These are phyloP conservation scores for Triticum monococcum DNA, from an alignment of 176 grass and related monocot genomes.

Conservation along the genomic window DNA sequence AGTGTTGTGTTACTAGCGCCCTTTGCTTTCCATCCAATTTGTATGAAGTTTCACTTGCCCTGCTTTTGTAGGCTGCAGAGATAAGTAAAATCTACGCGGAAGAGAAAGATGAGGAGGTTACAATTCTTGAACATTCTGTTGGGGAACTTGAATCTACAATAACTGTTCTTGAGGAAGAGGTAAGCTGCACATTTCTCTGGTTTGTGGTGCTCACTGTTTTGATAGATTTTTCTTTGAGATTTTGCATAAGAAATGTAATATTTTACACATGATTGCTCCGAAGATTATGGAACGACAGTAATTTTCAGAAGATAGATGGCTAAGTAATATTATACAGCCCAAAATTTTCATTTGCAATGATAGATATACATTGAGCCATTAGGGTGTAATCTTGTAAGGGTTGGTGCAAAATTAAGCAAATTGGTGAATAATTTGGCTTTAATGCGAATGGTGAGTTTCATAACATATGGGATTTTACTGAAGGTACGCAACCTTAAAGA, in stretches of 20 bases:
- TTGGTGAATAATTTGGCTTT: not conserved
- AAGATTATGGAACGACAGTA: constrained; percentile 1
- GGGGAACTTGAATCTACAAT: constrained; percentile 86
- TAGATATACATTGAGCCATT: not conserved
- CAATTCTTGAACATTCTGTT: constrained; percentile 78
- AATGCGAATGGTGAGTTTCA: not conserved
- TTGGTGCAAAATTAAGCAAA: not conserved
- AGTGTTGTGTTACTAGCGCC: constrained; percentile 24
- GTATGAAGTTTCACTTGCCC: constrained; percentile 16
- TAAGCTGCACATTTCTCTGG: constrained; percentile 28
- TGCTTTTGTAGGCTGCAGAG: constrained; percentile 65
- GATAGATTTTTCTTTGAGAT: not conserved
- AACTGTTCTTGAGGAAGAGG: constrained; percentile 77
- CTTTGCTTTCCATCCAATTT: constrained; percentile 7
- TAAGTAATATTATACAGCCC: not conserved
- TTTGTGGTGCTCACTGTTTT: not conserved
- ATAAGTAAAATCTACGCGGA: constrained; percentile 67
- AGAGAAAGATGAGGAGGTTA: constrained; percentile 90
- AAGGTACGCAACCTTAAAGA: constrained; percentile 80
- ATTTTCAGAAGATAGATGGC: not conserved
- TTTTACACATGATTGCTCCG: not conserved
- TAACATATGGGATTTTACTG: constrained; percentile 6
- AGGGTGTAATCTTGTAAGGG: constrained; percentile 11
- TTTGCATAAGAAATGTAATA: not conserved
- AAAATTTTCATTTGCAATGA: not conserved